Conservation (phyloP, 2,329 filamentous ascomycete species). For the Aspergillus sp. region DNA sequence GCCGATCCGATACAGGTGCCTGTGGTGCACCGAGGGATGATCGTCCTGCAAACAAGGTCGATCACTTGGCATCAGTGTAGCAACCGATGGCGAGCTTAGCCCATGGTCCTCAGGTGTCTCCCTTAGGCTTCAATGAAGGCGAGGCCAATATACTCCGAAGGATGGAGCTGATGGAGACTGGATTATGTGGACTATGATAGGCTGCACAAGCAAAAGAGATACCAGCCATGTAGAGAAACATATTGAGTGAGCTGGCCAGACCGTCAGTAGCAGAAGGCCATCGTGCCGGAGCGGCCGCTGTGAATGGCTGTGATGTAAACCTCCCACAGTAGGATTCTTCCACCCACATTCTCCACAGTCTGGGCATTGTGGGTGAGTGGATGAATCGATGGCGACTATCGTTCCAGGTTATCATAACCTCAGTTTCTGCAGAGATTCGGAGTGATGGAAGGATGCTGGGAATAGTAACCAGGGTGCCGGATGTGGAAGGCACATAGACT, state of each 20-base stretch:
- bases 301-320: neutral
- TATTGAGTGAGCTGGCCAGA: neutral
- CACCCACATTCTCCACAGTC: neutral
- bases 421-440: neutral
- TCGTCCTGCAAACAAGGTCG: neutral
- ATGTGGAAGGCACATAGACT: neutral
- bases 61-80: neutral
- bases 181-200: neutral
- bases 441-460: neutral
- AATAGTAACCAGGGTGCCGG: neutral
- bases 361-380: constrained; percentile 4
- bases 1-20: neutral
- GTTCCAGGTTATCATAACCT: neutral
- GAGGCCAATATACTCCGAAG: neutral
- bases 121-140: neutral
- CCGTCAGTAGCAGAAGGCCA: neutral
- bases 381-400: neutral
- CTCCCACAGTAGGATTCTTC: neutral
- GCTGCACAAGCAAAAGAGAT: neutral
- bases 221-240: neutral
- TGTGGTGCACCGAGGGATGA: neutral
- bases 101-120: neutral
- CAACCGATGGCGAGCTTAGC: neutral
- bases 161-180: neutral
- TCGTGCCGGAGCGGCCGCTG: neutral